phyloP scores from a whole-genome alignment of 2,329 filamentous ascomycete species.

The Colletotrichum horii region DNA sequence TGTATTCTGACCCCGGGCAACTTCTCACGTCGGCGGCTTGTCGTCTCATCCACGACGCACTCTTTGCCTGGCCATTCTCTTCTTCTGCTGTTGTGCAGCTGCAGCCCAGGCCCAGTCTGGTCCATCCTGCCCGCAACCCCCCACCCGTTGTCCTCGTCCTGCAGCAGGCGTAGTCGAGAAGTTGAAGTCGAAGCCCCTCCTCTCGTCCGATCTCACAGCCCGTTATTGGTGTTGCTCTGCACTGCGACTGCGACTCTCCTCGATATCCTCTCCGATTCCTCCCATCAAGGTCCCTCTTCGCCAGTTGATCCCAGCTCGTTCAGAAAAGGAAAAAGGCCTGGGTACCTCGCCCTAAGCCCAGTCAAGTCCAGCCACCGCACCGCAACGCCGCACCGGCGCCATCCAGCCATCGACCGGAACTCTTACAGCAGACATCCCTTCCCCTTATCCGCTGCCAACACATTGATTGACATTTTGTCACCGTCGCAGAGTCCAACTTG shows the following conservation, averaged over 20 bases:
- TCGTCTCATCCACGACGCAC: constrained; percentile 10
- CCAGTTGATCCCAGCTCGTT: neutral
- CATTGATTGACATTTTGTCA: constrained; percentile 10
- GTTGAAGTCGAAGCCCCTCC: neutral
- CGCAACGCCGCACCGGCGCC: neutral
- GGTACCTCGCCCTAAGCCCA: neutral
- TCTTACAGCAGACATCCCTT: neutral
- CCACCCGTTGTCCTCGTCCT: neutral
- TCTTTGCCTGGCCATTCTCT: neutral
- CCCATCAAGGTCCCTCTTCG: neutral
- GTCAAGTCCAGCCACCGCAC: neutral
- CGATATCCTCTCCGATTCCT: neutral
- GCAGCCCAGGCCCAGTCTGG: neutral
- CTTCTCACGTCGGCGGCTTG: constrained; percentile 14
- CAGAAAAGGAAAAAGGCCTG: neutral
- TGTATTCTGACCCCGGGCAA: neutral
- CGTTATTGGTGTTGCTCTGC: neutral
- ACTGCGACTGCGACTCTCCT: neutral
- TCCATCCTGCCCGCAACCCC: neutral
- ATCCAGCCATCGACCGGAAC: constrained; percentile 9
- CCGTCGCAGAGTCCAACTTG: neutral
- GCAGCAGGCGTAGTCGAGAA: neutral
- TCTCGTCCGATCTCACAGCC: constrained; percentile 5
- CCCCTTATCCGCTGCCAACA: constrained; percentile 9
- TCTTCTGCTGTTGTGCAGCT: neutral